Conservation (phyloP, 495 filamentous ascomycete genomes). For the Penicillium egyptiacum region DNA sequence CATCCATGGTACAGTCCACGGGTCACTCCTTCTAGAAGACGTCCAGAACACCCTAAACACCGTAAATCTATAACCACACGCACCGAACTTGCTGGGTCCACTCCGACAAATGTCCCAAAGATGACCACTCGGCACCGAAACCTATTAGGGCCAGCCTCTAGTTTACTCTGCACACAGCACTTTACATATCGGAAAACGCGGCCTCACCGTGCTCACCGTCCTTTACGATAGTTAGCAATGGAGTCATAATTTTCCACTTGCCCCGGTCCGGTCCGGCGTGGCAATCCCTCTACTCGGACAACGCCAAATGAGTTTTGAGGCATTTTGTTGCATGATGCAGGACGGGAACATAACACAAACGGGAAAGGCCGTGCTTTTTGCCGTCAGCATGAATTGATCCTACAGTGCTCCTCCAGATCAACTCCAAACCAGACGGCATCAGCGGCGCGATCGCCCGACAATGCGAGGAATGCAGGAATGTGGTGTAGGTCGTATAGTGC, state of each 20-base stretch:
- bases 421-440: constrained; percentile 17
- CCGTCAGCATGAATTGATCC: neutral
- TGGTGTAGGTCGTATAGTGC: neutral
- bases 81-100: constrained; percentile 14
- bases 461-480: constrained; percentile 9
- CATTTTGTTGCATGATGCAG: constrained; percentile 26
- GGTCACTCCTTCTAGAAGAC: constrained; percentile 32
- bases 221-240: constrained; percentile 11
- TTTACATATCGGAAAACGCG: neutral
- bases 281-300: neutral
- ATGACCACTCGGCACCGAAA: constrained; percentile 4
- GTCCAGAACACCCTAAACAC: constrained; percentile 28
- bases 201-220: constrained; percentile 12
- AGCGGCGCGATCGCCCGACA: constrained; percentile 27
- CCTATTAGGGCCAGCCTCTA: constrained; percentile 5
- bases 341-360: neutral
- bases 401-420: constrained; percentile 15
- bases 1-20: constrained; percentile 20
- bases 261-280: neutral
- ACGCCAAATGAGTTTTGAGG: constrained; percentile 14
- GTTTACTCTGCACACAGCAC: constrained; percentile 16
- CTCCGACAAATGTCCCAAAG: constrained; percentile 5
- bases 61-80: constrained; percentile 18
- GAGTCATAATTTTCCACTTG: constrained; percentile 12
- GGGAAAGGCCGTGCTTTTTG: constrained; percentile 12